These are phyloP conservation scores for Talaromyces thailandensis DNA, from an alignment of 495 filamentous ascomycete species.

Conservation along the genomic window DNA sequence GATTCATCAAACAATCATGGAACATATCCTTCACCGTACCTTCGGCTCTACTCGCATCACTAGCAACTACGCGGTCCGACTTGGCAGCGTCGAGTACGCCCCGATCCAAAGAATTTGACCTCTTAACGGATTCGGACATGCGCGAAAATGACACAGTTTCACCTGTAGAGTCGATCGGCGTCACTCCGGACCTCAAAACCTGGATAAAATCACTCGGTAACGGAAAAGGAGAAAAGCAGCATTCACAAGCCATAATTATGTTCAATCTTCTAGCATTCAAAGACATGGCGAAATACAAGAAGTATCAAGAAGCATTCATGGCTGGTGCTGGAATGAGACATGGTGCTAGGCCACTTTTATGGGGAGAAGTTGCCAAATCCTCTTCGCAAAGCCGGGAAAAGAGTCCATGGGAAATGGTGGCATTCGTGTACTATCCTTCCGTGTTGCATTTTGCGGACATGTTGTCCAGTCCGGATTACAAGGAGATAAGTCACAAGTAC, in stretches of 20 bases:
- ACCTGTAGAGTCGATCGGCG: neutral
- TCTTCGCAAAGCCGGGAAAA: neutral
- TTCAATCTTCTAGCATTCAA: slow-evolving; percentile 6
- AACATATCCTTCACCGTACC: slow-evolving; percentile 1
- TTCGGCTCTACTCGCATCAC: neutral
- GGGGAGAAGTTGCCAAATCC: neutral
- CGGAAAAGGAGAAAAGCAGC: neutral
- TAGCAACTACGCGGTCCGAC: neutral
- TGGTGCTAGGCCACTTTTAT: neutral
- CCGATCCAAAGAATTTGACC: neutral
- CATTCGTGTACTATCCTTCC: slow-evolving; percentile 5
- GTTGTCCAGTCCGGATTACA: neutral
- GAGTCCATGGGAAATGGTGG: slow-evolving; percentile 1
- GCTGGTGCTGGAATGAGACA: neutral
- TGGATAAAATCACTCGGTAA: neutral
- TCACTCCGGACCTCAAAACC: neutral
- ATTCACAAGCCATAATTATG: slow-evolving; percentile 3
- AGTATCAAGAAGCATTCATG: slow-evolving; percentile 3
- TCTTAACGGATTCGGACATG: neutral
- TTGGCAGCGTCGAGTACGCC: neutral
- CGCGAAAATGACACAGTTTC: neutral
- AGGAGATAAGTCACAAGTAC: slow-evolving; percentile 5
- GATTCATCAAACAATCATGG: neutral
- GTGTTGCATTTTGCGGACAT: slow-evolving; percentile 7
- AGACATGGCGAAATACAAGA: slow-evolving; percentile 1